phyloP scores from a whole-genome alignment of 805 yeast species.

The Teunomyces kruisii region DNA sequence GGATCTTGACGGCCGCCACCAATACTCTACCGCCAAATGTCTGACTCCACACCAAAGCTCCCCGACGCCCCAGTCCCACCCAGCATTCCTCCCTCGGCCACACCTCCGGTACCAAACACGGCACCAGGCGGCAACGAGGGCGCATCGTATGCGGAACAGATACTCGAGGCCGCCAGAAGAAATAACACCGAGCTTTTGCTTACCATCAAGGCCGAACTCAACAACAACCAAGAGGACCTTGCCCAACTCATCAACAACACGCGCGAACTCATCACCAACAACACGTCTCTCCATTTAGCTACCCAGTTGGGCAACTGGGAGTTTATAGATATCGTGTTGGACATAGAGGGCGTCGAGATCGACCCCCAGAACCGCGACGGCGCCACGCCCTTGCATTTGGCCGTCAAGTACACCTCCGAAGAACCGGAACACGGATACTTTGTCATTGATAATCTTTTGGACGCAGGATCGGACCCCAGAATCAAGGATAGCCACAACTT shows the following conservation, averaged over 20 bases:
- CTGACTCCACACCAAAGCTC: background rate
- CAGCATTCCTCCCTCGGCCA: background rate
- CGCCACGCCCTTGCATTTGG: conserved; percentile 87
- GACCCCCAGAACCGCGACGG: conserved; percentile 79
- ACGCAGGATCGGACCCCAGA: conserved; percentile 86
- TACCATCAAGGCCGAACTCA: conserved; percentile 48
- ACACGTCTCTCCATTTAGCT: conserved; percentile 79
- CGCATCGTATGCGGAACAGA: conserved; percentile 71
- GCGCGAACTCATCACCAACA: conserved; percentile 68
- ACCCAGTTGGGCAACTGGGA: conserved; percentile 83
- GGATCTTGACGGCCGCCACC: conserved; percentile 1
- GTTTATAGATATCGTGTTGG: conserved; percentile 75
- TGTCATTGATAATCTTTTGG: conserved; percentile 76
- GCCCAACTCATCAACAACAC: conserved; percentile 63
- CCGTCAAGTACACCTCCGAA: conserved; percentile 70
- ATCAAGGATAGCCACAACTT: conserved; percentile 49
- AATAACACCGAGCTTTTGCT: conserved; percentile 77
- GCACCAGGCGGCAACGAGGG: conserved; percentile 38
- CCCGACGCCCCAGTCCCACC: conserved; percentile 1
- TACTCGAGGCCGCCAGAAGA: conserved; percentile 84
- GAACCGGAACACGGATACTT: conserved; percentile 86
- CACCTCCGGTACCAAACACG: conserved; percentile 1
- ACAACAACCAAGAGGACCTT: conserved; percentile 38
- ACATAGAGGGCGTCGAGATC: conserved; percentile 86
- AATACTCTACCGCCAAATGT: background rate